These are phyloP conservation scores for Blastocystis sp. DNA, from an alignment of 352 stramenopile genomes.

Conservation along the genomic window DNA sequence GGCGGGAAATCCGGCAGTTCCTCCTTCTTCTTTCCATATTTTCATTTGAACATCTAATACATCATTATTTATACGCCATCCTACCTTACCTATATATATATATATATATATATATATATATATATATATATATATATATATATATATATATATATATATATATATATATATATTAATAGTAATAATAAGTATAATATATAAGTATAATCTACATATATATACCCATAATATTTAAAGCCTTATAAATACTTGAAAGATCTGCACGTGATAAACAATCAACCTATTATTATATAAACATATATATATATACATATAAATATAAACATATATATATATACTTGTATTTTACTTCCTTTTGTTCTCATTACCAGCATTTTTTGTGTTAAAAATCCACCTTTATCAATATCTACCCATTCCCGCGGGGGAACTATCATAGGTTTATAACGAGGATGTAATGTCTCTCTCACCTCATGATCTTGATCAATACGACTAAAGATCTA, in stretches of 20 bases:
- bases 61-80: slow-evolving; percentile 78
- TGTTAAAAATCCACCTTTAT: slow-evolving; percentile 71
- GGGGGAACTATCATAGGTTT: slow-evolving; percentile 85
- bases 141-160: too few relatives aligned
- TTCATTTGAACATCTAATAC: slow-evolving; percentile 68
- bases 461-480: slow-evolving; percentile 46
- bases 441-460: slow-evolving; percentile 61
- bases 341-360: slow-evolving; percentile 50
- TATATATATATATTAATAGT: too few relatives aligned
- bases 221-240: slow-evolving; percentile 23
- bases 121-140: too few relatives aligned
- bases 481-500: slow-evolving; percentile 48
- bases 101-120: too few relatives aligned
- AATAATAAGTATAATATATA: too few relatives aligned
- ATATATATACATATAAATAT: neutral
- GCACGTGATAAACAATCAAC: slow-evolving; percentile 29
- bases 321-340: slow-evolving; percentile 39
- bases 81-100: slow-evolving; percentile 68
- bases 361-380: slow-evolving; percentile 75
- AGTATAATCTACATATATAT: too few relatives aligned
- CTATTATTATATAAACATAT: neutral
- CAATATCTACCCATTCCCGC: slow-evolving; percentile 61
- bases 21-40: slow-evolving; percentile 66
- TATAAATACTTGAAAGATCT: slow-evolving; percentile 15
- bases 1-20: slow-evolving; percentile 73